Conservation (phyloP, 2,329 filamentous ascomycete species). For the Colletotrichum echinochloae region DNA sequence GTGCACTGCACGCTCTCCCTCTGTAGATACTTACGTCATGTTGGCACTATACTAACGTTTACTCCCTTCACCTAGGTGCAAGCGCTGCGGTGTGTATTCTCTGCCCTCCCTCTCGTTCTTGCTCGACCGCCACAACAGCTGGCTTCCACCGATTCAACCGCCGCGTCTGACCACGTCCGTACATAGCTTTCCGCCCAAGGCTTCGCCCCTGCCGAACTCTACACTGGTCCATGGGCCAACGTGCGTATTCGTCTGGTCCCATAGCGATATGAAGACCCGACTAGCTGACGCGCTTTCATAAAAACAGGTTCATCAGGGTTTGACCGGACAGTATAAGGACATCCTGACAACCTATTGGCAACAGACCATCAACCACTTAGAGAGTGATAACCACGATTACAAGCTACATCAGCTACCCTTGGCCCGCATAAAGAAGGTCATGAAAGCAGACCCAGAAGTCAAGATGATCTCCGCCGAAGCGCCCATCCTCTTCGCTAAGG, state of each 20-base stretch:
- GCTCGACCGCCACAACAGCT: neutral
- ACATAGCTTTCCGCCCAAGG: constrained; percentile 87
- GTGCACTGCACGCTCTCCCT: constrained; percentile 9
- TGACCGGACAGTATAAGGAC: constrained; percentile 93
- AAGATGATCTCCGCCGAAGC: constrained; percentile 99
- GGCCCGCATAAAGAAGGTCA: constrained; percentile 99
- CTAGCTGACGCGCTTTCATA: constrained; percentile 8
- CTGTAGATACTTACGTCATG: constrained; percentile 38
- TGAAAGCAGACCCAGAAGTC: constrained; percentile 99
- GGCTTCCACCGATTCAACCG: neutral
- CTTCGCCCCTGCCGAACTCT: constrained; percentile 91
- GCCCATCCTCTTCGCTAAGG: constrained; percentile 97
- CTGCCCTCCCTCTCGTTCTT: neutral
- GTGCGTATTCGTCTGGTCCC: constrained; percentile 61
- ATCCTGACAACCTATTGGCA: constrained; percentile 99
- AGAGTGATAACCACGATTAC: constrained; percentile 96
- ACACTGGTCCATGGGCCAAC: constrained; percentile 95
- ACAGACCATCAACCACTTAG: constrained; percentile 94
- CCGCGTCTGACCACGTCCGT: constrained; percentile 35
- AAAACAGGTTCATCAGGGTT: constrained; percentile 92
- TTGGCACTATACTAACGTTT: constrained; percentile 27
- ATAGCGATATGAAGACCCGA: neutral
- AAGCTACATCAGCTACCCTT: constrained; percentile 97
- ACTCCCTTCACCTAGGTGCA: constrained; percentile 64
- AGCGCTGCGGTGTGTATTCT: constrained; percentile 72